Percentiles rank a stretch among this genome's conserved stretches.
Evolutionary conservation across 139 green algal species (phyloP).

Genomic region (Chlorella ohadii): DNA sequence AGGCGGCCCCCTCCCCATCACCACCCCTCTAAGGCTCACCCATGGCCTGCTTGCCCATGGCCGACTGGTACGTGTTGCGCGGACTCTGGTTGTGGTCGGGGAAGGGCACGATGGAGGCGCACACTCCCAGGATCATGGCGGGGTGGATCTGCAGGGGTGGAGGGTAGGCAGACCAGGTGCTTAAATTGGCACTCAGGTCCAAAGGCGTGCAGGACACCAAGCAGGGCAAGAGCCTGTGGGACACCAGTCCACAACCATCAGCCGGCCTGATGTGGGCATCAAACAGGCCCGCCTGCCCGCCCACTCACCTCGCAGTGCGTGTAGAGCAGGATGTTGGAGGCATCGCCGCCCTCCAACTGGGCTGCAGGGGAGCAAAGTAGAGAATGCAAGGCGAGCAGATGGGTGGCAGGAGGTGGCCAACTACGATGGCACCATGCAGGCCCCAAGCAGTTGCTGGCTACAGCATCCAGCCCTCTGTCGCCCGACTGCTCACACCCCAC

Average conservation of each 20-base stretch:
- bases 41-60: slow-evolving; percentile 98
- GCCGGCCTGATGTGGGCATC: too few species aligned
- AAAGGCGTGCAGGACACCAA: too few species aligned
- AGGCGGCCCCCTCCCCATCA: too few species aligned
- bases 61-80: slow-evolving; percentile 95
- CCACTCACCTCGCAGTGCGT: slow-evolving; percentile 95
- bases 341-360: slow-evolving; percentile 1
- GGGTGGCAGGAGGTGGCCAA: neutral
- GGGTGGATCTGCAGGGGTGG: slow-evolving; percentile 84
- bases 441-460: too few species aligned
- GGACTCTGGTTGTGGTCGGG: slow-evolving; percentile 99
- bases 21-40: too few species aligned
- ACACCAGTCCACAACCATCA: too few species aligned
- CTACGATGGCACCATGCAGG: neutral
- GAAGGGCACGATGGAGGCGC: slow-evolving; percentile 98
- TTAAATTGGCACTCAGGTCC: too few species aligned
- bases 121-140: slow-evolving; percentile 98
- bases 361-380: neutral
- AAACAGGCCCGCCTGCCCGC: too few species aligned
- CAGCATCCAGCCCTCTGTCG: too few species aligned
- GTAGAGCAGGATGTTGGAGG: slow-evolving; percentile 82
- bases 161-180: too few species aligned
- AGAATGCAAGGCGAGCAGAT: neutral
- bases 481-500: neutral
- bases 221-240: too few species aligned